Evolutionary conservation across 2,329 filamentous ascomycete species (phyloP).

Genomic region (Scorias spongiosa): DNA sequence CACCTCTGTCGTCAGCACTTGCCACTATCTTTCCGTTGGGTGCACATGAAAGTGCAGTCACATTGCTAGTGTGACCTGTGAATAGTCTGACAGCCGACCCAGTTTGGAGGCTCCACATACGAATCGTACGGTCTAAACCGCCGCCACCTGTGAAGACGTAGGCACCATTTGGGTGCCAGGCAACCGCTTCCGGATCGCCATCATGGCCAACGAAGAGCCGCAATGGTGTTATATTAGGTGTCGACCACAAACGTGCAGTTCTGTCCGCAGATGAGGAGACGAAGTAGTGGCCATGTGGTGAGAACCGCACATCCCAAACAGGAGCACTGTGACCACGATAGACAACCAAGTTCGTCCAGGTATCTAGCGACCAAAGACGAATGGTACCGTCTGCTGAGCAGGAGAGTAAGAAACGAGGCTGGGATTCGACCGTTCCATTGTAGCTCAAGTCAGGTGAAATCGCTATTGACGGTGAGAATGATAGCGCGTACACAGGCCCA

Average conservation of each 20-base stretch:
- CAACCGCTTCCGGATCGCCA: constrained; percentile 76
- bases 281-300: constrained; percentile 92
- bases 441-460: constrained; percentile 22
- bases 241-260: constrained; percentile 79
- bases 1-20: constrained; percentile 73
- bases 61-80: constrained; percentile 75
- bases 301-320: constrained; percentile 77
- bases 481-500: constrained; percentile 73
- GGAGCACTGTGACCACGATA: constrained; percentile 90
- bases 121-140: constrained; percentile 70
- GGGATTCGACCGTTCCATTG: constrained; percentile 31
- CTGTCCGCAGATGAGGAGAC: constrained; percentile 76
- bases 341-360: constrained; percentile 81
- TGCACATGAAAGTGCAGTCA: constrained; percentile 71
- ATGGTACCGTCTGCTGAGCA: constrained; percentile 77
- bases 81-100: constrained; percentile 83
- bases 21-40: constrained; percentile 84
- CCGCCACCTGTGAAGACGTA: constrained; percentile 82
- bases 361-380: constrained; percentile 82
- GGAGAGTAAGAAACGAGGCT: constrained; percentile 67
- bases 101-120: constrained; percentile 91
- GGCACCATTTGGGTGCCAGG: constrained; percentile 86
- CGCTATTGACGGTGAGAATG: constrained; percentile 62
- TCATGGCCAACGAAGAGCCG: constrained; percentile 87
- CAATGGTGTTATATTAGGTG: constrained; percentile 79